Conservation (phyloP, 257 asterid species). For the Linderniella brevidens region DNA sequence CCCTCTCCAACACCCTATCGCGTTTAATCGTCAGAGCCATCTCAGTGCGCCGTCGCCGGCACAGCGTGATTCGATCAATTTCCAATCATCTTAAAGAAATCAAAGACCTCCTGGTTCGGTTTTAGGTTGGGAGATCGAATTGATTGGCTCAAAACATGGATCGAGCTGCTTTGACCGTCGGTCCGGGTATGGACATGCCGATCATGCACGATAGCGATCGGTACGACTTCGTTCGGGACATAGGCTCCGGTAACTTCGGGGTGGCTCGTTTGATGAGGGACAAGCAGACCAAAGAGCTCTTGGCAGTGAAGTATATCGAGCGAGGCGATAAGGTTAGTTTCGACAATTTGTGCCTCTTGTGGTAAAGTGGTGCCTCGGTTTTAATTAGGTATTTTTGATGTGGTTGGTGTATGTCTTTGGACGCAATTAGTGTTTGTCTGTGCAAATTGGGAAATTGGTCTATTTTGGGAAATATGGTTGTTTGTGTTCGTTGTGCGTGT, state of each 20-base stretch:
- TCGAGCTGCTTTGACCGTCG: conserved; percentile 33
- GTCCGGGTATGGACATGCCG: conserved; percentile 75
- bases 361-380: not conserved
- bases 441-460: no score
- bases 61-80: no score
- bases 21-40: no score
- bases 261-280: conserved; percentile 77
- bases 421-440: no score
- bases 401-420: not conserved
- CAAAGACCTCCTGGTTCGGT: not conserved
- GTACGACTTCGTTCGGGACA: conserved; percentile 64
- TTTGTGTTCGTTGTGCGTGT: no score
- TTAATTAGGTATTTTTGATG: not conserved
- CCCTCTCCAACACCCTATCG: conserved; percentile 1
- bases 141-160: conserved; percentile 26
- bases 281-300: conserved; percentile 62
- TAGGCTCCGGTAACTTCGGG: conserved; percentile 78
- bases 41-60: no score
- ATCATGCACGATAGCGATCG: conserved; percentile 92
- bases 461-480: no score
- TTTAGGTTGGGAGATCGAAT: conserved; percentile 12
- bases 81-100: no score
- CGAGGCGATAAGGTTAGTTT: conserved; percentile 73
- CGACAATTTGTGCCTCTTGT: not conserved
- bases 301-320: conserved; percentile 81